Evolutionary conservation across 164 flowering plant genomes (phyloP).

Genomic region (Litsea cubeba): DNA sequence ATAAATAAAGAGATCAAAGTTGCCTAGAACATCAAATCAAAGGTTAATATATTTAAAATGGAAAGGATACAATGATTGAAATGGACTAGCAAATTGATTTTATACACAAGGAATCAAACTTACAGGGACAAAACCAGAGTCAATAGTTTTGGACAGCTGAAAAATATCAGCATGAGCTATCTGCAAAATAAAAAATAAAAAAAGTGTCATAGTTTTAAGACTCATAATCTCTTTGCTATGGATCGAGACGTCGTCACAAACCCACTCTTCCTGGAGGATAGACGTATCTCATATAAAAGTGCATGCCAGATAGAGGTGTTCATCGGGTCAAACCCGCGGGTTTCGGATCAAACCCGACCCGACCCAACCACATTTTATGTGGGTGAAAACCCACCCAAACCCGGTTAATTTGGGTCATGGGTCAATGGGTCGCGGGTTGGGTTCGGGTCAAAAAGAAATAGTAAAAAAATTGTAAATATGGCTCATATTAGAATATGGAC

Average conservation of each 20-base stretch:
- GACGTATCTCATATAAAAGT: too few relatives aligned
- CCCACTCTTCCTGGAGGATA: neutral
- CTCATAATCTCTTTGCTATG: neutral
- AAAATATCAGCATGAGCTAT: conserved; percentile 56
- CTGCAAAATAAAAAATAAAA: conserved; percentile 29
- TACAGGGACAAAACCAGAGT: conserved; percentile 87
- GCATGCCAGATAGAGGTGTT: too few relatives aligned
- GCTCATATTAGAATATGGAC: too few relatives aligned
- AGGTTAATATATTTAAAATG: neutral
- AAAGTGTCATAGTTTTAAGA: neutral
- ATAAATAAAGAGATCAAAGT: neutral
- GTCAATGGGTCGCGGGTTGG: too few relatives aligned
- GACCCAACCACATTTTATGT: too few relatives aligned
- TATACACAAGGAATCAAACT: conserved; percentile 23
- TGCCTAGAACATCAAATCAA: neutral
- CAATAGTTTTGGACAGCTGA: conserved; percentile 50
- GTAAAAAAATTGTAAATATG: too few relatives aligned
- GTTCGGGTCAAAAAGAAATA: too few relatives aligned
- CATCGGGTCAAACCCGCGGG: too few relatives aligned
- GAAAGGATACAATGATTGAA: neutral
- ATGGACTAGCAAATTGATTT: neutral
- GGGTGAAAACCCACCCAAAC: too few relatives aligned
- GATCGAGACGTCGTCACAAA: neutral
- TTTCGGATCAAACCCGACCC: too few relatives aligned
- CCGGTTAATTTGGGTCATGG: too few relatives aligned